These are phyloP conservation scores for Lentinus brumalis DNA, from an alignment of 768 basidiomycete genomes.

Conservation along the genomic window DNA sequence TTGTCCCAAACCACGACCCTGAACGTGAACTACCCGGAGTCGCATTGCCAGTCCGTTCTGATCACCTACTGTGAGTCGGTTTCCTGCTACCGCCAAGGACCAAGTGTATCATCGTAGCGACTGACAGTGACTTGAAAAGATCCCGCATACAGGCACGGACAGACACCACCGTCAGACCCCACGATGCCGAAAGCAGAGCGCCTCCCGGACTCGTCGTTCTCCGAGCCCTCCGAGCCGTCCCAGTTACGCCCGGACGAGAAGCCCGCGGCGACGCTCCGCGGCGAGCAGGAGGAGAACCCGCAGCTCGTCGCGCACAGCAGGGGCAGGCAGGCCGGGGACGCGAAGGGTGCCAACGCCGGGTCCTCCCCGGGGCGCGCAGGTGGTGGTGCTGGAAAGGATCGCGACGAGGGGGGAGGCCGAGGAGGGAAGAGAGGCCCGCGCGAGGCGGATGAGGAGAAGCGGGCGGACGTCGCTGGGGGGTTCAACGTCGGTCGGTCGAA, in stretches of 20 bases:
- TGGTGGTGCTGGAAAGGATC: not conserved
- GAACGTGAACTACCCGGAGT: no score
- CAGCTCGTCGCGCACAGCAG: conserved; percentile 28
- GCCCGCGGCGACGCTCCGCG: conserved; percentile 26
- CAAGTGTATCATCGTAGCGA: not conserved
- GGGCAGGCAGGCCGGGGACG: conserved; percentile 16
- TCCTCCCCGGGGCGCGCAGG: not conserved
- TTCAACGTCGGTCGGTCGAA: conserved; percentile 7
- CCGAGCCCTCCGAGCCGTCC: conserved; percentile 35
- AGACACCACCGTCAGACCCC: conserved; percentile 11
- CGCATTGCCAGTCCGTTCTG: no score
- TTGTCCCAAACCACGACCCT: no score
- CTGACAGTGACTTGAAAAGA: not conserved
- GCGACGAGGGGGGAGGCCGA: not conserved
- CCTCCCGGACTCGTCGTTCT: conserved; percentile 26
- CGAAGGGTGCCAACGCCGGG: not conserved
- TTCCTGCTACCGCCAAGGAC: no score
- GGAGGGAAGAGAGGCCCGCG: not conserved
- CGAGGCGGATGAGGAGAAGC: conserved; percentile 12
- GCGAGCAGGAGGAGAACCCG: conserved; percentile 36
- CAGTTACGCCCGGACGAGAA: conserved; percentile 28
- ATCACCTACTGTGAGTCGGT: no score
- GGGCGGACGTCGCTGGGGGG: conserved; percentile 12
- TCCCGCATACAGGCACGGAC: not conserved
- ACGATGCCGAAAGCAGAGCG: conserved; percentile 3